Evolutionary conservation across 768 basidiomycete genomes (phyloP), one percentile per base, ranked within the genome.

Genomic region (Pulveroboletus sp.): DNA sequence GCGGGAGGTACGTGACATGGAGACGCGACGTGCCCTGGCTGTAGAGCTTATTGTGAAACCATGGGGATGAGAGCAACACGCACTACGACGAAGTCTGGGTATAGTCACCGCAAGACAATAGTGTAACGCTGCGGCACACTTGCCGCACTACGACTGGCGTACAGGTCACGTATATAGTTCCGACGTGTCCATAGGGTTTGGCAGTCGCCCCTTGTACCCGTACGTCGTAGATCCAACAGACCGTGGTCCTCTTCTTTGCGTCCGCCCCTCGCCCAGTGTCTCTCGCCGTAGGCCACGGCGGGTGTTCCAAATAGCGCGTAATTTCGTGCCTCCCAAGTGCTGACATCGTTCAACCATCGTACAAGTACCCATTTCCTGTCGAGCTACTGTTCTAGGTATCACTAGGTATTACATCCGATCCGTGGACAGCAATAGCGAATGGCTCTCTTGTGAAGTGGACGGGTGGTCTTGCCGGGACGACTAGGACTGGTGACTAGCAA

Each of bases 31-130:
- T 33, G 52, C 30, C 35, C 36, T n/a, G 52, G 46, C 50, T 44
- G 43, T 51, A 45, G 32, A 32, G 52, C 36, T 49, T 66, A 65
- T 65, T 65, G 60, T 65, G 64, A 57, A 51, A 62, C 64, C 60
- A 65, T 65, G 60, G 64, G 21, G 54, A 65, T 56, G 40, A 35
- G 50, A 35, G 50, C 31, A 48, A n/a, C 44, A 40, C 47, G 33
- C 21, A n/a, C 36, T 8, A 35, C 45, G 48, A 51, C 38, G 26
- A 46, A 51, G 7, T n/a, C 27, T 8, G 21, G 40, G 21, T 8
- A 14, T 10, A 45, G 43, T 57, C 53, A 50, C 40, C 27, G 8
- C 47, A 52, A 60, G 54, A 65, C 64, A 65, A 65, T 65, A 63
- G n/a, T n/a, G n/a, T n/a, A n/a, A n/a, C n/a, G n/a, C n/a, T n/a